A percentile compares a stretch with the other conserved stretches of the same genome.
These are phyloP conservation scores for Kodamaea sp. DNA, from an alignment of 1,139 yeast species.

Conservation along the genomic window DNA sequence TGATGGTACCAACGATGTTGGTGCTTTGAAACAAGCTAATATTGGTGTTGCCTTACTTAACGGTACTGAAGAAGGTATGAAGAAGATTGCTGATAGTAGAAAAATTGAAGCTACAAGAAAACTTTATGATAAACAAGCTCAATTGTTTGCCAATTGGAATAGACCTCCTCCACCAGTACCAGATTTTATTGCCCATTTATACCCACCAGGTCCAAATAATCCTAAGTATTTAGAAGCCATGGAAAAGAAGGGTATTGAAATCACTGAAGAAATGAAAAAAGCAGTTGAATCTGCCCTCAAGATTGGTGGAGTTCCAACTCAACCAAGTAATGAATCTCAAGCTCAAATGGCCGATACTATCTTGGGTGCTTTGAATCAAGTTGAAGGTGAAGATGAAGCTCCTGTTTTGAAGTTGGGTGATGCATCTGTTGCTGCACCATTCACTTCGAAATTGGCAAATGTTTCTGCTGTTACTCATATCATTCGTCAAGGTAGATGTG, in stretches of 20 bases:
- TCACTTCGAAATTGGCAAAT: slow-evolving; percentile 88
- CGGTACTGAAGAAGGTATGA: slow-evolving; percentile 94
- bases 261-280: slow-evolving; percentile 63
- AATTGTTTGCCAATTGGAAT: slow-evolving; percentile 74
- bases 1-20: slow-evolving; percentile 99
- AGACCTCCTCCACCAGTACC: slow-evolving; percentile 89
- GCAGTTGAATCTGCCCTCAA: slow-evolving; percentile 52
- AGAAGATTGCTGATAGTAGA: slow-evolving; percentile 80
- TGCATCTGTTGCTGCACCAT: slow-evolving; percentile 99
- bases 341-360: slow-evolving; percentile 69
- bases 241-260: slow-evolving; percentile 74
- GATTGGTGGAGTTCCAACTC: slow-evolving; percentile 29
- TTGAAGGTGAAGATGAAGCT: slow-evolving; percentile 77
- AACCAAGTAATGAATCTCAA: slow-evolving; percentile 34
- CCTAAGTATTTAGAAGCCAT: slow-evolving; percentile 85
- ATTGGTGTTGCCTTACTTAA: slow-evolving; percentile 95
- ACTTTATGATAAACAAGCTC: slow-evolving; percentile 82
- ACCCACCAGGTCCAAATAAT: slow-evolving; percentile 92
- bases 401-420: slow-evolving; percentile 95
- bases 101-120: slow-evolving; percentile 61
- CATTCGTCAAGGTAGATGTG: slow-evolving; percentile 98
- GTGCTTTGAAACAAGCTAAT: slow-evolving; percentile 98
- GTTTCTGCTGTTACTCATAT: slow-evolving; percentile 92
- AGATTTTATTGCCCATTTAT: slow-evolving; percentile 79
- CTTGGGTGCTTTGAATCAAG: slow-evolving; percentile 64